Evolutionary conservation across 305 asterid genomes (phyloP).

Genomic region (Fraxinus sp.): DNA sequence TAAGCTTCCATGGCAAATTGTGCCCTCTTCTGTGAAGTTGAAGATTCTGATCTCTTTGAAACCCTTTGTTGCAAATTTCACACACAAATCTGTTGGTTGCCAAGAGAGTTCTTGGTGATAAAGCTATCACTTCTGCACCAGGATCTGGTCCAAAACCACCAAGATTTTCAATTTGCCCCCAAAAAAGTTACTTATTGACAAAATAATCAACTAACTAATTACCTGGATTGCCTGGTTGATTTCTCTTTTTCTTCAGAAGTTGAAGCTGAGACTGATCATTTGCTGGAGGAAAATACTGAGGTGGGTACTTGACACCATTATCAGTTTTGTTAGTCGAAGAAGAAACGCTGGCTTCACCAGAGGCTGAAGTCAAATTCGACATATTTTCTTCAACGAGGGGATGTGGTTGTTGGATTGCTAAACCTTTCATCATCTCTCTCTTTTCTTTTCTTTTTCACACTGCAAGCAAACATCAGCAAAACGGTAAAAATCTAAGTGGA

Average conservation of each 20-base stretch:
- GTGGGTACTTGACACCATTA: neutral
- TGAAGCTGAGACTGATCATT: constrained; percentile 25
- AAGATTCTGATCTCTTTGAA: constrained; percentile 84
- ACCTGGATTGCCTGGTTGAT: constrained; percentile 96
- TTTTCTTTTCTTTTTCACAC: neutral
- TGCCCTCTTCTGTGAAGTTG: constrained; percentile 94
- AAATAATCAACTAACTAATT: neutral
- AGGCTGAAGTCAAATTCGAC: constrained; percentile 36
- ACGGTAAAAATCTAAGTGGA: neutral
- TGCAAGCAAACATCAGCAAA: constrained; percentile 1
- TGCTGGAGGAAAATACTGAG: constrained; percentile 9
- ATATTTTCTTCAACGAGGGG: constrained; percentile 26
- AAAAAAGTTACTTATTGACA: neutral
- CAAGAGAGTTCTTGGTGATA: constrained; percentile 70
- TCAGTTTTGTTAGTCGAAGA: constrained; percentile 6
- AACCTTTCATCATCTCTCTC: constrained; percentile 23
- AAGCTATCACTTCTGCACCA: constrained; percentile 80
- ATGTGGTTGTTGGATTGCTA: constrained; percentile 20
- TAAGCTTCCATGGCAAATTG: constrained; percentile 88
- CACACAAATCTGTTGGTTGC: constrained; percentile 86
- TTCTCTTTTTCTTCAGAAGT: constrained; percentile 73
- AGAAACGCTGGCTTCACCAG: constrained; percentile 30
- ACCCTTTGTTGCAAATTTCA: constrained; percentile 84
- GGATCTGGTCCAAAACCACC: constrained; percentile 48
- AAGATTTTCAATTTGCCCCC: neutral